Evolutionary conservation across 2,329 filamentous ascomycete genomes (phyloP).

Genomic region (Hypoxylon sp.): DNA sequence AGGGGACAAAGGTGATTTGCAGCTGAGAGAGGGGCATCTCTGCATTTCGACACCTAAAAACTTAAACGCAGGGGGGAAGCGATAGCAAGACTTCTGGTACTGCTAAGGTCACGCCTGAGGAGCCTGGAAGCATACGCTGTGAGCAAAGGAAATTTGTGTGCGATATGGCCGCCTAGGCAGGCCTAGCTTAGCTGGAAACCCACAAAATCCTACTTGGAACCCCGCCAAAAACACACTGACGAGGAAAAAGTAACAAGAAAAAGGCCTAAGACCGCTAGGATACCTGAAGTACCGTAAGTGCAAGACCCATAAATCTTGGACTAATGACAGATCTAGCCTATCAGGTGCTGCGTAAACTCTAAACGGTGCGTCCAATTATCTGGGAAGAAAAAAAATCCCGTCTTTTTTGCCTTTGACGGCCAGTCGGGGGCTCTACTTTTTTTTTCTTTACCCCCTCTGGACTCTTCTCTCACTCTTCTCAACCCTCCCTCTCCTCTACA

Average conservation of each 20-base stretch:
- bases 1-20: conserved; percentile 13
- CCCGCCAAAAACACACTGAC: conserved; percentile 18
- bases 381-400: conserved; percentile 39
- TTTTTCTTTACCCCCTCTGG: conserved; percentile 33
- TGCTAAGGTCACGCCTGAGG: no score
- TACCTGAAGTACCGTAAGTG: no score
- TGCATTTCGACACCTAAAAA: conserved; percentile 5
- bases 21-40: background rate
- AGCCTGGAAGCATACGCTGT: background rate
- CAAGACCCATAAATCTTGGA: no score
- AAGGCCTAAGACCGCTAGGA: conserved; percentile 13
- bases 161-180: conserved; percentile 11
- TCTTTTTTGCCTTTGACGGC: conserved; percentile 33
- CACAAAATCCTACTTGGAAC: conserved; percentile 25
- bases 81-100: background rate
- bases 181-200: conserved; percentile 24
- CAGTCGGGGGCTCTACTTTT: conserved; percentile 18
- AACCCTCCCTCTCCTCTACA: conserved; percentile 32
- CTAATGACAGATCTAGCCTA: conserved; percentile 5
- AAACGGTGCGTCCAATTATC: conserved; percentile 12
- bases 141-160: conserved; percentile 12
- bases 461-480: conserved; percentile 26
- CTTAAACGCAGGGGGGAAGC: conserved; percentile 15
- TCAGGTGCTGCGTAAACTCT: background rate
- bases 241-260: conserved; percentile 11